A percentile compares a stretch with the other conserved stretches of the same genome.
Evolutionary conservation across 148 eudicot genomes (phyloP).

Genomic region (Rheum nobile): DNA sequence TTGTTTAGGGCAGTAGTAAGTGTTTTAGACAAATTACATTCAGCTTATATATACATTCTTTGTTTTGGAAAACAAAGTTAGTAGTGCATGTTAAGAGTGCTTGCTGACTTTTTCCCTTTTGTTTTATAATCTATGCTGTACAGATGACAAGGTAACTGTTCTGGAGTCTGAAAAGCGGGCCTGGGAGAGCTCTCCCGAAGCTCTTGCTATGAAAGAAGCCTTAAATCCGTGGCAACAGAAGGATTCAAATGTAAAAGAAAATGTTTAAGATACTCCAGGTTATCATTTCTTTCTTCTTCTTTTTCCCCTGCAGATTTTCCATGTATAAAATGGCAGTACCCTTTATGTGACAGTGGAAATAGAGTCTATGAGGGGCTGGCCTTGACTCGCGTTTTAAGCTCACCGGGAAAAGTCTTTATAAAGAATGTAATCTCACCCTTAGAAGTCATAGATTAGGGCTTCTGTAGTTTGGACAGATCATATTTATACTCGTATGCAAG

Average conservation of each 20-base stretch:
- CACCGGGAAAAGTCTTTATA: background rate
- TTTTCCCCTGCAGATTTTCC: background rate
- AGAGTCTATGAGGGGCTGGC: background rate
- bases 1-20: background rate
- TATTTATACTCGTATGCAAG: too few relatives aligned
- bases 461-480: background rate
- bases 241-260: constrained; percentile 27
- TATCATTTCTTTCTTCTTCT: background rate
- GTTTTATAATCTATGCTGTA: constrained; percentile 5
- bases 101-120: background rate
- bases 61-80: background rate
- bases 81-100: background rate
- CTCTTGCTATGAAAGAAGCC: constrained; percentile 74
- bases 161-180: constrained; percentile 81
- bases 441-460: background rate
- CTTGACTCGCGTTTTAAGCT: background rate
- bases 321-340: background rate
- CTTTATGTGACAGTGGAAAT: background rate
- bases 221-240: constrained; percentile 76
- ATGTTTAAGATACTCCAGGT: background rate
- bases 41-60: background rate
- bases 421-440: background rate
- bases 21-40: background rate
- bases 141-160: constrained; percentile 89
- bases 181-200: constrained; percentile 80